Evolutionary conservation across 345 rosid genomes (phyloP), one percentile per base, ranked within the genome.

Genomic region (Ceriops decandra): DNA sequence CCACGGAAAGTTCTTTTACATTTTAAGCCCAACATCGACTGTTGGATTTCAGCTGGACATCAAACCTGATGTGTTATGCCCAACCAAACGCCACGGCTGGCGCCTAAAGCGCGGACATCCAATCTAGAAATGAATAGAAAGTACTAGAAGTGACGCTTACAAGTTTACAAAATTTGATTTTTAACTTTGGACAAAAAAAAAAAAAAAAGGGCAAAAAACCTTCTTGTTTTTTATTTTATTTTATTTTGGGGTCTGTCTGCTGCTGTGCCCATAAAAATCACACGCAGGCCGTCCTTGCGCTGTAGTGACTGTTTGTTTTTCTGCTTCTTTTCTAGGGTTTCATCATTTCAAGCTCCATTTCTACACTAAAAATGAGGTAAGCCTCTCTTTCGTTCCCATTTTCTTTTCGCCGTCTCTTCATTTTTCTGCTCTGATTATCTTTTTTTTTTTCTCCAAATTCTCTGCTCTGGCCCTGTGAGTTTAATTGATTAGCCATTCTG

Each of bases 251-350:
- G 16, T 11, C 47, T 11, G 4, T 38, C 15, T 0, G 47, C 28
- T 16, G 5, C 16, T 35, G 7, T 16, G 22, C 72, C 59, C 54
- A 38, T 38, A 38, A 38, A 38, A 42, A 13, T 42, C 4, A 13
- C 17, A 13, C 49, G 5, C 5, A 42, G 49, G 0, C 19, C 49
- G 49, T 11, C 49, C 49, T 42, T 13, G 1, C 17, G 5, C 49
- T 5, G 0, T 0, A 13, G 49, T 42, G 49, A 42, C 49, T 13
- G 19, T 42, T 1, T 13, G 49, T 42, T 2, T 35, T 24, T 22
- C 63, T 52, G 58, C n/a, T 42, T 42, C 4, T 10, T 70, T 27
- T 56, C 73, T 81, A 81, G 84, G 84, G 84, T 81, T 81, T 77
- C 66, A 13, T 59, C 51, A 35, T 30, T 70, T 27, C 62, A 42